Base-by-base conservation (phyloP, 306 rosid genomes). In the Vicia faba region DNA sequence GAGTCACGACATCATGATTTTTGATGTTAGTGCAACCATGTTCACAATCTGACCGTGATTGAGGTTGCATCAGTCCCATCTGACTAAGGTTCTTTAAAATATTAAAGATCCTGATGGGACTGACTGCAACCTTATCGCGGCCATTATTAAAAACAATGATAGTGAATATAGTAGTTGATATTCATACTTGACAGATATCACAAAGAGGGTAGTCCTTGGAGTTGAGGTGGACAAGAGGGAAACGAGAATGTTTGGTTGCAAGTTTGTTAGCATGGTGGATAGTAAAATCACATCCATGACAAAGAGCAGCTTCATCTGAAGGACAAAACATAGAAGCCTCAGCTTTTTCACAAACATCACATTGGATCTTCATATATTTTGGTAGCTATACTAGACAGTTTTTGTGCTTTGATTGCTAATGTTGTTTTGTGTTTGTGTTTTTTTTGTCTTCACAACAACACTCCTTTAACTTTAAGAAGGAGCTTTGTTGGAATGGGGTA, bases 231-330 rank as follows among this genome's bases (percentile, higher is more conserved):
- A 82, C 75, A 19, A 93, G 84, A 57, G 84, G 71, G 78, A 88
- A 84, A 41, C 98, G 86, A 0, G 77, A 0, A 82, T 93, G 98
- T 50, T 90, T 80, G 68, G 75, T 19, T 3, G 96, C 87, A 20
- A 93, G 96, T 66, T 93, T 90, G 74, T 93, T 93, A 11, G 95
- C 97, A 6, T 84, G 87, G 77, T 93, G 98, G 66, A 90, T 86
- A 29, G 82, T 83, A 31, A 31, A 66, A 54, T 93, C 97, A 29
- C 96, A 93, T 49, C 13, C 76, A 25, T 80, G 67, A 48, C 98
- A 93, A 29, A 93, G 96, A 46, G 93, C 91, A 0, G 98, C 98
- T 80, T 93, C 97, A 82, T 93, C 98, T 5, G 96, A 90, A 0
- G 89, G 79, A 66, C 98, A 93, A 75, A 87, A 93, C 2, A 88